Evolutionary conservation across 2,329 filamentous ascomycete species (phyloP).

Genomic region (Ceratocystiopsis sp.): DNA sequence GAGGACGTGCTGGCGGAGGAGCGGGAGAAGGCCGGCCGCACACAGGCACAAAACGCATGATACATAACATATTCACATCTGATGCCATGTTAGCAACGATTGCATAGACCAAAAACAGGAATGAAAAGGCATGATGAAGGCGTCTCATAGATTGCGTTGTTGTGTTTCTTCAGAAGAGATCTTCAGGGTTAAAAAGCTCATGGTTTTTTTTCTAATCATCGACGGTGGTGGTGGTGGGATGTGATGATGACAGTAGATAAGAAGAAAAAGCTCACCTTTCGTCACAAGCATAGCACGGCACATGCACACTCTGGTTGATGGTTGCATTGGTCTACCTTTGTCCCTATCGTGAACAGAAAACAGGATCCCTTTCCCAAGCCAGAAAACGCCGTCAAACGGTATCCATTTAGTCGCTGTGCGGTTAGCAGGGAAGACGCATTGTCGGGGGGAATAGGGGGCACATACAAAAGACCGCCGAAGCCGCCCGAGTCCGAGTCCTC

Average conservation of each 20-base stretch:
- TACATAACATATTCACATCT: too few relatives aligned
- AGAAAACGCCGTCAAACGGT: not conserved
- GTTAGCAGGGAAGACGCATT: not conserved
- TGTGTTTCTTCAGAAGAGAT: constrained; percentile 39
- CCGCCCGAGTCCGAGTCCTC: constrained; percentile 51
- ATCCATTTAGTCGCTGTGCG: not conserved
- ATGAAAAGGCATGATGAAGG: constrained; percentile 5
- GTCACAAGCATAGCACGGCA: too few relatives aligned
- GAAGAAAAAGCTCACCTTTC: constrained; percentile 27
- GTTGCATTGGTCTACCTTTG: too few relatives aligned
- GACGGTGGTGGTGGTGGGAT: constrained; percentile 13
- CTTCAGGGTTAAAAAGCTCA: constrained; percentile 56
- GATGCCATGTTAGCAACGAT: not conserved
- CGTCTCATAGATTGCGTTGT: constrained; percentile 40
- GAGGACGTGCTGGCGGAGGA: constrained; percentile 30
- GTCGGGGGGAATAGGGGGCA: not conserved
- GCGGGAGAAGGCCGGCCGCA: not conserved
- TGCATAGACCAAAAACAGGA: too few relatives aligned
- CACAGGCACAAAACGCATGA: too few relatives aligned
- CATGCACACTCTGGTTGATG: too few relatives aligned
- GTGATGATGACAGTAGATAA: constrained; percentile 5
- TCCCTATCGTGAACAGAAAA: too few relatives aligned
- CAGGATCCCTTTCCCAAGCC: too few relatives aligned
- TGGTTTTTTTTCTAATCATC: constrained; percentile 38
- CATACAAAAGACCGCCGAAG: constrained; percentile 61